Conservation (phyloP, 1,139 yeast species). For the Nadsonia starkeyi-henricii region DNA sequence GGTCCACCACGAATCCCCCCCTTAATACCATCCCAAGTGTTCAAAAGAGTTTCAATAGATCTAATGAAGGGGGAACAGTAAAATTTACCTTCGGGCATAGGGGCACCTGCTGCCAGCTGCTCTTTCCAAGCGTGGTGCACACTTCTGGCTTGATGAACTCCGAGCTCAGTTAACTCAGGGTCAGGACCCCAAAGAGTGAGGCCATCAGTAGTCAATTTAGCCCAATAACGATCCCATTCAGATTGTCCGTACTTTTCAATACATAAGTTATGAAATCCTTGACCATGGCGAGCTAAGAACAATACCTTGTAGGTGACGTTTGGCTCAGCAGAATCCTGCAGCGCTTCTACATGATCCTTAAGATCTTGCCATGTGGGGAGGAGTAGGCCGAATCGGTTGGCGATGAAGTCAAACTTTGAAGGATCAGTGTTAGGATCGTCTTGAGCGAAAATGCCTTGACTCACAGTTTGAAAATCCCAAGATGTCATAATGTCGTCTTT, state of each 20-base stretch:
- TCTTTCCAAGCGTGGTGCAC: slow-evolving; percentile 33
- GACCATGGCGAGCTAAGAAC: slow-evolving; percentile 63
- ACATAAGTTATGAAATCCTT: slow-evolving; percentile 60
- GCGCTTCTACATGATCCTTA: slow-evolving; percentile 21
- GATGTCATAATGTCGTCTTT: too few species aligned
- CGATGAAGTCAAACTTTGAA: slow-evolving; percentile 28
- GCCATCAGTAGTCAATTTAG: slow-evolving; percentile 23
- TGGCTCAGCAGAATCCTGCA: slow-evolving; percentile 26
- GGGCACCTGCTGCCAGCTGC: slow-evolving; percentile 35
- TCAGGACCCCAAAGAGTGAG: slow-evolving; percentile 54
- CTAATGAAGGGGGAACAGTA: slow-evolving; percentile 56
- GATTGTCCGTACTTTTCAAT: slow-evolving; percentile 41
- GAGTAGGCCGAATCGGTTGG: slow-evolving; percentile 1
- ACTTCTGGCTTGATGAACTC: slow-evolving; percentile 37
- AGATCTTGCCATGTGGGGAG: slow-evolving; percentile 34
- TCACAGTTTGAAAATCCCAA: slow-evolving; percentile 6
- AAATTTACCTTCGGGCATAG: slow-evolving; percentile 37
- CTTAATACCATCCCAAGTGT: slow-evolving; percentile 42
- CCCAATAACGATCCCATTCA: slow-evolving; percentile 34
- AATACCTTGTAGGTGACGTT: slow-evolving; percentile 39
- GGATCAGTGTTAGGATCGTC: slow-evolving; percentile 34
- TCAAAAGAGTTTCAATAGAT: slow-evolving; percentile 41
- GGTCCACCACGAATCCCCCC: slow-evolving; percentile 6
- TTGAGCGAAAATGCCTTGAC: slow-evolving; percentile 38
- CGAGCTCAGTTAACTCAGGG: slow-evolving; percentile 46